Percentiles rank a stretch among this genome's conserved stretches.
phyloP scores from a whole-genome alignment of 805 yeast genomes.

The Wickerhamiella spandovensis region DNA sequence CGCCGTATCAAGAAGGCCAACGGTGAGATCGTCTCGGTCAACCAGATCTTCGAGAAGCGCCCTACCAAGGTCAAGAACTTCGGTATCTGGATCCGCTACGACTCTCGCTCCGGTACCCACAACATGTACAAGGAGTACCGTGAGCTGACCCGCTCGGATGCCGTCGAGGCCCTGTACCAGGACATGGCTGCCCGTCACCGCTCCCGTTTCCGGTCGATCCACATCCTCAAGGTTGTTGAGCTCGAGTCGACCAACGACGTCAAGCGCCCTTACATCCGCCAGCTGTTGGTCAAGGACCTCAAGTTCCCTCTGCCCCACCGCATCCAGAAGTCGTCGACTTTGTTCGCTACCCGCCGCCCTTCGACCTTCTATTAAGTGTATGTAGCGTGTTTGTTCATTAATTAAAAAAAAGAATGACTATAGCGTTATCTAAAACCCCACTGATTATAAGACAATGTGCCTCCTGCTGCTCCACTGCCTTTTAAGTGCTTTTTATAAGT shows the following conservation, averaged over 20 bases:
- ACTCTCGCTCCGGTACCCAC: constrained; percentile 99
- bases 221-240: constrained; percentile 98
- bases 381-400: neutral
- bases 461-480: too few relatives aligned
- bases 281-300: constrained; percentile 87
- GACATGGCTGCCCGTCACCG: constrained; percentile 99
- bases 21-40: constrained; percentile 95
- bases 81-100: constrained; percentile 99
- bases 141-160: constrained; percentile 97
- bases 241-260: constrained; percentile 95
- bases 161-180: constrained; percentile 96
- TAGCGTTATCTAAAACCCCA: neutral
- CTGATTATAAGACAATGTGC: neutral
- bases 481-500: too few relatives aligned
- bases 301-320: constrained; percentile 99
- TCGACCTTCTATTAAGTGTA: constrained; percentile 81
- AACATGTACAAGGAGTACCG: constrained; percentile 99
- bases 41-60: constrained; percentile 82
- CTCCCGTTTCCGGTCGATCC: constrained; percentile 99
- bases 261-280: constrained; percentile 98
- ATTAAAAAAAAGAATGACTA: neutral
- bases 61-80: constrained; percentile 99
- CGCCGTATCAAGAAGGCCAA: constrained; percentile 99
- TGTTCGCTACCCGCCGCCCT: constrained; percentile 89
- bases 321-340: constrained; percentile 76